Evolutionary conservation across 2,329 filamentous ascomycete genomes (phyloP), one percentile per base, ranked within the genome.

Genomic region (Metarhizium rileyi): DNA sequence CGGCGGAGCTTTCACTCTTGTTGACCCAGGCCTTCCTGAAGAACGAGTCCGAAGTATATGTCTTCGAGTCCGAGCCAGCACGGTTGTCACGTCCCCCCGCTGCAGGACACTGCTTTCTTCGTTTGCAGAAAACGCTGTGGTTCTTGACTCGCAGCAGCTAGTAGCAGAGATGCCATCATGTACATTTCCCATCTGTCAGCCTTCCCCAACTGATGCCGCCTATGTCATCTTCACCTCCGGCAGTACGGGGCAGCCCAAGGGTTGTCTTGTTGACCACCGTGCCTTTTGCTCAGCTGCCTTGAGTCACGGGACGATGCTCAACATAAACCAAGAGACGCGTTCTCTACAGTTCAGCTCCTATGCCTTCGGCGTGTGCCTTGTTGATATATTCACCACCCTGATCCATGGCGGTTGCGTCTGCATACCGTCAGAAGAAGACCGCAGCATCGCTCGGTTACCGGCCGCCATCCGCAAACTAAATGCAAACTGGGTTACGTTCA

Each of bases 1-100:
- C 3, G 56, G 57, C 10, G 50, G 44, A 4, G 51, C 44, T 12
- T 55, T 53, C 16, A 52, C 55, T 9, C 49, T 48, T 14, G 41
- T 59, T 5, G 55, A 53, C 16, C 49, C 53, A 6, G 25, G 26
- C 4, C 45, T 52, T 38, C 52, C 52, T 4, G 20, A 14, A 8
- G 25, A 14, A 12, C 46, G 40, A 22, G 25, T 26, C 7, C 5
- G 23, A 30, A 22, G 26, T 7, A 27, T 45, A 14, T 16, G 23
- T 30, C 23, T 7, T 5, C 18, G 41, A 22, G 30, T 30, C 26
- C 10, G 28, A 27, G 42, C 42, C 30, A 33, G 10, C 10, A 33
- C 30, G 10, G 7, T 14, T 5, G 30, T 12, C 30, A 33, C 30
- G 16, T 28, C 27, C 27, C 5, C 10, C 27, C 10, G 5, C 5